Evolutionary conservation across 1,284 basidiomycete genomes (phyloP).

Genomic region (Leucoagaricus sp.): DNA sequence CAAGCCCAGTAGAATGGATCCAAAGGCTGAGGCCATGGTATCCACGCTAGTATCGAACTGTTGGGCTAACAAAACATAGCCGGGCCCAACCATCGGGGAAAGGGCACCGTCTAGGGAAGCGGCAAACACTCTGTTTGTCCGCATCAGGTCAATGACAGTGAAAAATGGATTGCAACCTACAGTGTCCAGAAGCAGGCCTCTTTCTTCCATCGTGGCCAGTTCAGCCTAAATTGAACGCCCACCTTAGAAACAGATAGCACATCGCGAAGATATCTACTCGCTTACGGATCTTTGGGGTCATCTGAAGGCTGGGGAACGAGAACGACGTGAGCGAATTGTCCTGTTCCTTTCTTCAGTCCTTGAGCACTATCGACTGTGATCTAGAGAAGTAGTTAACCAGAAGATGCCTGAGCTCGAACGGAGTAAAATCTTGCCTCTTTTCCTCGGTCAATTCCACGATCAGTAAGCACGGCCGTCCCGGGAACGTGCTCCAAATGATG

Average conservation of each 20-base stretch:
- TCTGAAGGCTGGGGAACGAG: slow-evolving; percentile 49
- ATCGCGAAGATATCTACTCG: not conserved
- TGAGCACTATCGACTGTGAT: slow-evolving; percentile 33
- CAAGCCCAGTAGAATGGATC: slow-evolving; percentile 39
- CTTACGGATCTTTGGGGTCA: slow-evolving; percentile 43
- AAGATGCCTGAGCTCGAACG: not conserved
- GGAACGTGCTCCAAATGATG: slow-evolving; percentile 37
- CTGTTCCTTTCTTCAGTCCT: slow-evolving; percentile 39
- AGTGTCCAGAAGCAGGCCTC: slow-evolving; percentile 46
- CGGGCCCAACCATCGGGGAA: slow-evolving; percentile 44
- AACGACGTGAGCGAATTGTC: slow-evolving; percentile 40
- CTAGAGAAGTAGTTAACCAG: slow-evolving; percentile 16
- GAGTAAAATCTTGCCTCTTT: slow-evolving; percentile 26
- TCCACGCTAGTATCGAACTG: slow-evolving; percentile 43
- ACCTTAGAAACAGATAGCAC: not conserved
- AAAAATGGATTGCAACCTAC: slow-evolving; percentile 21
- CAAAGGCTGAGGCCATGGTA: slow-evolving; percentile 41
- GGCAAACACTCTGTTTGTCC: slow-evolving; percentile 33
- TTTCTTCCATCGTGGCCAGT: slow-evolving; percentile 49
- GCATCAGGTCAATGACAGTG: not conserved
- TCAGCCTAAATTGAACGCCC: slow-evolving; percentile 28
- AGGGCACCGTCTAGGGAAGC: slow-evolving; percentile 45
- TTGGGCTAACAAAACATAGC: slow-evolving; percentile 39
- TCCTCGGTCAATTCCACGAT: slow-evolving; percentile 39
- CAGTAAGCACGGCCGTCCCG: slow-evolving; percentile 43